Percentiles rank a stretch among this genome's conserved stretches.
Conservation (phyloP, 257 asterid species). For the Plantago ovata region DNA sequence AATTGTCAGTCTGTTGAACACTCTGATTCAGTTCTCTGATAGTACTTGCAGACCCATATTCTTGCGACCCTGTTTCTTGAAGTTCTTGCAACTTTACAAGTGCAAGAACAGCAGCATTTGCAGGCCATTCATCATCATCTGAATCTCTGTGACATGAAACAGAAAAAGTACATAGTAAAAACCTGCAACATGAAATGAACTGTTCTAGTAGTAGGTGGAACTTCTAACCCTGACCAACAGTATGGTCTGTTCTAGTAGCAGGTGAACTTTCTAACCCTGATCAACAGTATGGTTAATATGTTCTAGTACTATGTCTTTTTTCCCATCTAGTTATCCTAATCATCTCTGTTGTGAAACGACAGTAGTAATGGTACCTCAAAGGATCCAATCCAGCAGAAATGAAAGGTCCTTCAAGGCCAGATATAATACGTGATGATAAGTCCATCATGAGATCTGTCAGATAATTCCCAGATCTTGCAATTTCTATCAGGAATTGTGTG, state of each 20-base stretch:
- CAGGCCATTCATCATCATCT: conserved; percentile 40
- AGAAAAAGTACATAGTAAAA: neutral
- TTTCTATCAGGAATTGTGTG: conserved; percentile 61
- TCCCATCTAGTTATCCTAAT: too few relatives aligned
- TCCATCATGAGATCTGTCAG: conserved; percentile 32
- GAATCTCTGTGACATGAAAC: conserved; percentile 30
- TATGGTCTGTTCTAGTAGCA: too few relatives aligned
- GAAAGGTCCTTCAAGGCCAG: conserved; percentile 32
- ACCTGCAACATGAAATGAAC: neutral
- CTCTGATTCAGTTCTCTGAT: conserved; percentile 20
- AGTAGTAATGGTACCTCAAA: conserved; percentile 37
- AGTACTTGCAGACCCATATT: conserved; percentile 21
- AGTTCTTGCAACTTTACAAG: conserved; percentile 51
- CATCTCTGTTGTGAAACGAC: too few relatives aligned
- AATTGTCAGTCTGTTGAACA: neutral
- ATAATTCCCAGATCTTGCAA: conserved; percentile 54
- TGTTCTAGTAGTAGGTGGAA: neutral
- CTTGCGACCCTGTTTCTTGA: conserved; percentile 26
- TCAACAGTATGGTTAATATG: too few relatives aligned
- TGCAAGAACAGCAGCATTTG: conserved; percentile 39
- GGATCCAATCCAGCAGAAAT: conserved; percentile 33
- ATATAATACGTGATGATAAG: conserved; percentile 23
- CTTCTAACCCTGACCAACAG: neutral
- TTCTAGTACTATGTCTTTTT: too few relatives aligned
- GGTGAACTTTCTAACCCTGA: too few relatives aligned